phyloP scores from a whole-genome alignment of 345 rosid species.

The Arabidopsis arenosa region DNA sequence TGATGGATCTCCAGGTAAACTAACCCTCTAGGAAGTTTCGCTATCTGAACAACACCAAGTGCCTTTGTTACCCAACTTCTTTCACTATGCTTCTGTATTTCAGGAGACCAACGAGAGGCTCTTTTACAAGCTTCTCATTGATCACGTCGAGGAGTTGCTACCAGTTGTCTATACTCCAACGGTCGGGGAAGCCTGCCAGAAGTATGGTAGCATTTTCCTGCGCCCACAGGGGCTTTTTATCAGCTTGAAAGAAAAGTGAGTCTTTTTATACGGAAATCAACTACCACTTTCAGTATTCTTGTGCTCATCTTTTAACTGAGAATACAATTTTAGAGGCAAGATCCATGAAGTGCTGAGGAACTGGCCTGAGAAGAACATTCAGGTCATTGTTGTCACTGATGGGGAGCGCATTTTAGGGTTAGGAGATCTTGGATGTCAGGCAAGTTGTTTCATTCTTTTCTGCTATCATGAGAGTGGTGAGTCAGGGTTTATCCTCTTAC shows the following conservation, averaged over 20 bases:
- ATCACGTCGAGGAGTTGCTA: constrained; percentile 90
- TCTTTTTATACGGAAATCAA: not conserved
- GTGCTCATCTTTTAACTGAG: constrained; percentile 13
- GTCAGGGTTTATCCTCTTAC: constrained; percentile 22
- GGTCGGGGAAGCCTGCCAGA: constrained; percentile 98
- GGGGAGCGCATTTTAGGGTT: constrained; percentile 96
- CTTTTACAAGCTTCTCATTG: constrained; percentile 91
- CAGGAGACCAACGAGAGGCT: constrained; percentile 90
- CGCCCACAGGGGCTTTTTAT: constrained; percentile 98
- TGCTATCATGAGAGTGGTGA: not conserved
- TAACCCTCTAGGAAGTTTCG: not conserved
- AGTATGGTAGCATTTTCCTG: constrained; percentile 93
- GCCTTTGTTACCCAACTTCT: not conserved
- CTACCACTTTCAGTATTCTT: constrained; percentile 13
- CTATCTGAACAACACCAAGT: constrained; percentile 12
- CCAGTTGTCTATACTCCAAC: constrained; percentile 98
- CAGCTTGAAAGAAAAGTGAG: constrained; percentile 92
- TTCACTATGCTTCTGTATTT: constrained; percentile 2
- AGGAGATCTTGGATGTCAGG: constrained; percentile 99
- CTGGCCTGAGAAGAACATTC: constrained; percentile 95
- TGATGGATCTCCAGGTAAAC: constrained; percentile 96
- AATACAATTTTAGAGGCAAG: constrained; percentile 61
- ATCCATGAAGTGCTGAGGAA: constrained; percentile 87
- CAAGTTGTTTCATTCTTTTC: constrained; percentile 38
- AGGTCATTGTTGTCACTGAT: constrained; percentile 96